Percentiles rank a stretch among this genome's conserved stretches.
Evolutionary conservation across 2,329 filamentous ascomycete genomes (phyloP).

Genomic region (Hymenoscyphus scutula): DNA sequence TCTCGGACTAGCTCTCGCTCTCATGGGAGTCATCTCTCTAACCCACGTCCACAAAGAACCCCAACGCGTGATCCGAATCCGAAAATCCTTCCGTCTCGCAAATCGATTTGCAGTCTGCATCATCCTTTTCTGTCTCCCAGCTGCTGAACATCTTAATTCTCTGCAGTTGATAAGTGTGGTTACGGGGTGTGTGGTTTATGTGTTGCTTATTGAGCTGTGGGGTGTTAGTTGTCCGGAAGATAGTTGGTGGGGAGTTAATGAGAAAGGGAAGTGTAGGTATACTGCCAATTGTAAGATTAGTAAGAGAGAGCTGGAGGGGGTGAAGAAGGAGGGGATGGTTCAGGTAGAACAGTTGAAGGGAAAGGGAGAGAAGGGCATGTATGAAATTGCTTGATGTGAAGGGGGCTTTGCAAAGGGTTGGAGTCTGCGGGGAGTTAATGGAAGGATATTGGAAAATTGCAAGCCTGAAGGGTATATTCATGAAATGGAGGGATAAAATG

Average conservation of each 20-base stretch:
- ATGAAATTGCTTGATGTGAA: not conserved
- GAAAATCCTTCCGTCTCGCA: constrained; percentile 51
- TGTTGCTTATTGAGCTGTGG: constrained; percentile 49
- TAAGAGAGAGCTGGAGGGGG: constrained; percentile 38
- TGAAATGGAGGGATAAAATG: not conserved
- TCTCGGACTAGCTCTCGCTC: constrained; percentile 52
- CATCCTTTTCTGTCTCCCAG: constrained; percentile 54
- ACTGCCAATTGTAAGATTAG: constrained; percentile 41
- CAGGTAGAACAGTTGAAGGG: constrained; percentile 24
- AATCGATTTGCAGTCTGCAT: constrained; percentile 50
- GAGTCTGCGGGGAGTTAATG: not conserved
- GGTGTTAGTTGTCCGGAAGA: constrained; percentile 48
- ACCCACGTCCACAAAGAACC: constrained; percentile 54
- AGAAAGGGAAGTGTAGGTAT: constrained; percentile 41
- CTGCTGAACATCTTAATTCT: constrained; percentile 46
- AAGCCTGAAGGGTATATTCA: too few relatives aligned
- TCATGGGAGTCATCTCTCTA: constrained; percentile 42
- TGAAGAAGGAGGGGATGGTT: constrained; percentile 25
- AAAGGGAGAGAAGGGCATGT: constrained; percentile 14
- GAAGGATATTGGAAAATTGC: too few relatives aligned
- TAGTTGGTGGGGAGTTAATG: constrained; percentile 43
- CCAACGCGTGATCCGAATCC: constrained; percentile 39
- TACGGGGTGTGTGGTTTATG: constrained; percentile 44
- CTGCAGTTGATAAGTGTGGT: constrained; percentile 47
- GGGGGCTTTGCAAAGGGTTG: not conserved